Conservation (phyloP, 2,329 filamentous ascomycete genomes). For the Cryphonectria japonica region DNA sequence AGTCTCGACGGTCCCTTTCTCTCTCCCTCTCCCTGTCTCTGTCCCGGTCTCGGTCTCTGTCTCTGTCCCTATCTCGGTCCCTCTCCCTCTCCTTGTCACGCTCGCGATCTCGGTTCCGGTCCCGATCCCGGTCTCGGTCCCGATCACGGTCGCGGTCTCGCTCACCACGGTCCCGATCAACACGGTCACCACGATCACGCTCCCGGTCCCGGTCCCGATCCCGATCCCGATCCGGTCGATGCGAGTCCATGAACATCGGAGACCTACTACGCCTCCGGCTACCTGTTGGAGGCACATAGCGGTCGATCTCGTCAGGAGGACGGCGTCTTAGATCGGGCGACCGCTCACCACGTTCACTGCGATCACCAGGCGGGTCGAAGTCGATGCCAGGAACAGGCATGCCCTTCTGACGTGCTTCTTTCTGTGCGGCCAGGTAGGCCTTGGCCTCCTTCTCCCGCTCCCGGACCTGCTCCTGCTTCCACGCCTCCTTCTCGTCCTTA, state of each 20-base stretch:
- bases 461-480: conserved; percentile 65
- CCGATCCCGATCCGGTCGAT: conserved; percentile 34
- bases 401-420: conserved; percentile 63
- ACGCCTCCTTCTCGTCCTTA: conserved; percentile 56
- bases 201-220: conserved; percentile 47
- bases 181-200: conserved; percentile 47
- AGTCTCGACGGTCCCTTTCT: conserved; percentile 25
- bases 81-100: conserved; percentile 37
- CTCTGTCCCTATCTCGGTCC: conserved; percentile 37
- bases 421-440: conserved; percentile 64
- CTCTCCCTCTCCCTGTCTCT: conserved; percentile 39
- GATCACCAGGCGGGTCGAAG: conserved; percentile 51
- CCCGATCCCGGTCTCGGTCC: conserved; percentile 40
- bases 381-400: conserved; percentile 62
- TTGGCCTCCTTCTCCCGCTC: conserved; percentile 67
- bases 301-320: conserved; percentile 49
- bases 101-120: conserved; percentile 38
- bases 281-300: conserved; percentile 51
- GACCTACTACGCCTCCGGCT: conserved; percentile 35
- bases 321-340: conserved; percentile 48
- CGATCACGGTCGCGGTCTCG: conserved; percentile 50
- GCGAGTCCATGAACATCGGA: conserved; percentile 32
- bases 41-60: conserved; percentile 39
- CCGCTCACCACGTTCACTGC: conserved; percentile 30
- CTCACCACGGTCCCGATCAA: conserved; percentile 43